phyloP scores from a whole-genome alignment of 2,329 filamentous ascomycete genomes.

The Aspergillus phoenicis region DNA sequence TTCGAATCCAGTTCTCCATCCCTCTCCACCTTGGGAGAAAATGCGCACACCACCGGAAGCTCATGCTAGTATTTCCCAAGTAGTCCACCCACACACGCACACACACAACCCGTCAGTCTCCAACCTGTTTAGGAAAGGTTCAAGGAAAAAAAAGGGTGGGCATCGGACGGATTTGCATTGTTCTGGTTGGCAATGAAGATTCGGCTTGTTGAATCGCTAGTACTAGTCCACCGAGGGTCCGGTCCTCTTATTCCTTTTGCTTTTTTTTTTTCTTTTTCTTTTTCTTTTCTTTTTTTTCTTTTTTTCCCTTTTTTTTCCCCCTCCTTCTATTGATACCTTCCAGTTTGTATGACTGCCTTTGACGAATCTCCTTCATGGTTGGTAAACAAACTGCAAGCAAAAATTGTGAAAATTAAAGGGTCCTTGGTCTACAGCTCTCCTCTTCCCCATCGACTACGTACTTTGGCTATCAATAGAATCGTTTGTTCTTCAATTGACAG shows the following conservation, averaged over 20 bases:
- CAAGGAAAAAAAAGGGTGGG: slow-evolving; percentile 15
- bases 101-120: not conserved
- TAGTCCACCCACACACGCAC: slow-evolving; percentile 2
- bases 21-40: not conserved
- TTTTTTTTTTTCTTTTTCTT: not conserved
- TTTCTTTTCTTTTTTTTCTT: not conserved
- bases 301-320: not conserved
- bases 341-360: not conserved
- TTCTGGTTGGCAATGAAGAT: slow-evolving; percentile 19
- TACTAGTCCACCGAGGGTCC: slow-evolving; percentile 19
- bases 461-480: not conserved
- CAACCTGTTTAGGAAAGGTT: not conserved
- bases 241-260: slow-evolving; percentile 10
- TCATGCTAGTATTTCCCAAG: not conserved
- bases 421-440: not conserved
- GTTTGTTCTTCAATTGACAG: slow-evolving; percentile 3
- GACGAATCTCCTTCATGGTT: not conserved
- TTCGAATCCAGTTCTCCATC: not conserved
- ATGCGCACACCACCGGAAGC: not conserved
- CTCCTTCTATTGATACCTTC: not conserved
- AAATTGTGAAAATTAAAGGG: no score
- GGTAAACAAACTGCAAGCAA: no score
- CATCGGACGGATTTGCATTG: slow-evolving; percentile 15
- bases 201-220: slow-evolving; percentile 23
- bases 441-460: not conserved